Evolutionary conservation across 2,329 filamentous ascomycete genomes (phyloP).

Genomic region (Epichloe hybrida): DNA sequence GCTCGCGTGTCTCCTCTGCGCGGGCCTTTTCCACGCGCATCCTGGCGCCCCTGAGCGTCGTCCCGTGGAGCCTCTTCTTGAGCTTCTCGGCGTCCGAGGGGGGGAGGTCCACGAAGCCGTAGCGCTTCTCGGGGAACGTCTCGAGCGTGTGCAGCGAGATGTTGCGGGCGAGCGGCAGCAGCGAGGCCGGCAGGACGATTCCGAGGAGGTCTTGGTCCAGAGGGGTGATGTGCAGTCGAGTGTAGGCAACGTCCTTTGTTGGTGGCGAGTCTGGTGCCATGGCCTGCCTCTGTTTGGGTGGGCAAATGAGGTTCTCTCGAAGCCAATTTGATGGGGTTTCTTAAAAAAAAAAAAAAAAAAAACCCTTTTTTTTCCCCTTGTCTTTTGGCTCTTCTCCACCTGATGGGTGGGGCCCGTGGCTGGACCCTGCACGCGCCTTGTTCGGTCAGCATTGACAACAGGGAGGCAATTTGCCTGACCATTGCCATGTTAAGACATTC

Average conservation of each 20-base stretch:
- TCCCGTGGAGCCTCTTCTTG: slow-evolving; percentile 80
- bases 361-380: too few relatives aligned
- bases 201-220: slow-evolving; percentile 63
- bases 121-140: slow-evolving; percentile 80
- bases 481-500: too few relatives aligned
- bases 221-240: slow-evolving; percentile 78
- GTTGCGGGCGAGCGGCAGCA: slow-evolving; percentile 54
- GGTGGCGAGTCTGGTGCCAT: neutral
- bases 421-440: too few relatives aligned
- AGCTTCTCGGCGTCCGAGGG: slow-evolving; percentile 72
- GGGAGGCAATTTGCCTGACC: too few relatives aligned
- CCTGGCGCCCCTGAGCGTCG: slow-evolving; percentile 72
- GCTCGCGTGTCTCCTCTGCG: slow-evolving; percentile 31
- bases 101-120: slow-evolving; percentile 87
- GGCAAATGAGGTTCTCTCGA: too few relatives aligned
- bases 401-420: neutral
- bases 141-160: slow-evolving; percentile 79
- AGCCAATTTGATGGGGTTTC: too few relatives aligned
- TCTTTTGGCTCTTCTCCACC: too few relatives aligned
- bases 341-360: too few relatives aligned
- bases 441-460: too few relatives aligned
- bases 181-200: slow-evolving; percentile 54
- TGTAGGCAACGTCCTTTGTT: neutral
- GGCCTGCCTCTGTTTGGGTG: neutral
- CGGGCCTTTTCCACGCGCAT: slow-evolving; percentile 73